Base-by-base conservation (phyloP, 2,329 filamentous ascomycete genomes). In the Xylaria digitata region DNA sequence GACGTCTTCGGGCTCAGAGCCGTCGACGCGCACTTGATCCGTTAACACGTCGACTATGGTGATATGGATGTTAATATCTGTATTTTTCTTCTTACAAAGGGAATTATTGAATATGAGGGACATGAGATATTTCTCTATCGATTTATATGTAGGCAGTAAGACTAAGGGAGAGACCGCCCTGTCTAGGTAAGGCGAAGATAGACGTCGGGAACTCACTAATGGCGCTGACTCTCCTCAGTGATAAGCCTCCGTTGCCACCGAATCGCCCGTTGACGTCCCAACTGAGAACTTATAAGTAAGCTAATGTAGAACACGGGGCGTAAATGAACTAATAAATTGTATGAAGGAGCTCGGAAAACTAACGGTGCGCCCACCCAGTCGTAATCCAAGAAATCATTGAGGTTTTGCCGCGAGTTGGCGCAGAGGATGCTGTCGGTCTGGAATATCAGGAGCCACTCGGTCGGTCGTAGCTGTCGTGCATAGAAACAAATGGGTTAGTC, bases 371-470 rank as follows among this genome's bases (percentile, higher is more conserved):
- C 84, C 52, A 85, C 80, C 83, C 84, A 88, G 75, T 86, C 83
- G 74, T 82, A 86, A 17, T 82, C 80, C 55, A 86, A 75, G 74
- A 80, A 87, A 64, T 84, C 82, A 72, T 87, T 82, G 34, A 86
- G 73, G 63, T 78, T 81, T 61, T 77, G 77, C 57, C 73, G 76
- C 61, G 80, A 82, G 73, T 87, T 87, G 68, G 85, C 84, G 73
- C 86, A 87, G 48, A 87, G 75, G 66, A 87, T 85, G 70, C 82
- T 84, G 77, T 88, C 86, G 59, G 82, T 83, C 77, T 84, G 83
- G 76, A 87, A 87, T 23, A 86, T 75, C 26, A 88, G 79, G 37
- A 88, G 75, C 81, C 82, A 85, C 76, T 87, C 85, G 13, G 84
- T 84, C 0, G 83, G 81, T 54, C 78, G 77, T 32, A 87, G 75